phyloP scores from a whole-genome alignment of 2,329 filamentous ascomycete species.

The Penicillium sp. region DNA sequence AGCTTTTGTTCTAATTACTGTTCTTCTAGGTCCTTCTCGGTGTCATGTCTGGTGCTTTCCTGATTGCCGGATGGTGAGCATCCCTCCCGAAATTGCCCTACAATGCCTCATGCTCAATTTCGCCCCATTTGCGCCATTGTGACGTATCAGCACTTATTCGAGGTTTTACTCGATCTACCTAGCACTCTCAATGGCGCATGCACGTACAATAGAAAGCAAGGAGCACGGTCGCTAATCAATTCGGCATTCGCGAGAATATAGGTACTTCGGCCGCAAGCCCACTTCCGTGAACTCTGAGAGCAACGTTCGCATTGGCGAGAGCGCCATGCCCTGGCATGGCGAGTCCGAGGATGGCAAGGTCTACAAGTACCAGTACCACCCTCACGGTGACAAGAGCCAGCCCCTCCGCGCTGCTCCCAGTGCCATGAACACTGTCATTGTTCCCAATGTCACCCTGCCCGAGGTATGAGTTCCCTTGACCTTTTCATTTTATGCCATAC shows the following conservation, averaged over 20 bases:
- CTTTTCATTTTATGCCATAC: background rate
- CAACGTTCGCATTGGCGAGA: conserved; percentile 68
- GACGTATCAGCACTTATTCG: conserved; percentile 5
- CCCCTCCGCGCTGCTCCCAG: conserved; percentile 86
- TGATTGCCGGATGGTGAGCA: conserved; percentile 72
- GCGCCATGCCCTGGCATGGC: conserved; percentile 89
- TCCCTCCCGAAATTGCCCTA: conserved; percentile 12
- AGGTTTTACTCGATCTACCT: background rate
- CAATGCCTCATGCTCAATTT: conserved; percentile 6
- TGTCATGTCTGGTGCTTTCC: conserved; percentile 86
- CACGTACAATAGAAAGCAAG: background rate
- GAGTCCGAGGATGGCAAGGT: conserved; percentile 61
- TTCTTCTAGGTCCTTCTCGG: conserved; percentile 73
- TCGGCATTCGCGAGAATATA: conserved; percentile 14
- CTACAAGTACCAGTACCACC: conserved; percentile 75
- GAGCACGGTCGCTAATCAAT: conserved; percentile 11
- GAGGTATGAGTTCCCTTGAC: conserved; percentile 59
- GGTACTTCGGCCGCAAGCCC: conserved; percentile 71
- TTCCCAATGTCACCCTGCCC: conserved; percentile 89
- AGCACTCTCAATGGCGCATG: conserved; percentile 33
- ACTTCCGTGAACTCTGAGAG: conserved; percentile 81
- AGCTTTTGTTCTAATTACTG: conserved; percentile 17
- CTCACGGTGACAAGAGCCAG: conserved; percentile 74
- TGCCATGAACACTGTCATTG: conserved; percentile 89
- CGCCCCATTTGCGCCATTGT: conserved; percentile 10